These are phyloP conservation scores for Heterobasidion parviporum DNA, from an alignment of 1,284 basidiomycete genomes.

Conservation along the genomic window DNA sequence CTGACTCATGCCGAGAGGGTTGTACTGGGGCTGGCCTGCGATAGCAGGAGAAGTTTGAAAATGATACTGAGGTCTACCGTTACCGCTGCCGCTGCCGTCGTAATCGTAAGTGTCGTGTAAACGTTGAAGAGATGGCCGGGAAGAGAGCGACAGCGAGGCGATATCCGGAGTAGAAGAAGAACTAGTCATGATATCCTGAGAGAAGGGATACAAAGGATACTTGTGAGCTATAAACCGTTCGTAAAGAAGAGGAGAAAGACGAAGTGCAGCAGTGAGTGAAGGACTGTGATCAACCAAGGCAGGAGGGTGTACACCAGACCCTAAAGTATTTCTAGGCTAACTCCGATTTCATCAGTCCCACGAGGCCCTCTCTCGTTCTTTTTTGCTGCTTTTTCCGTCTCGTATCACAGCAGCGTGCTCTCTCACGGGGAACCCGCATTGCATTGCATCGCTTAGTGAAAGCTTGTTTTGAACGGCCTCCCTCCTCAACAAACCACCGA, in stretches of 20 bases:
- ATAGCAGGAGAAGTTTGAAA: slow-evolving; percentile 62
- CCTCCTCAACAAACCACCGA: no score
- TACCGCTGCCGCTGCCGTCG: slow-evolving; percentile 44
- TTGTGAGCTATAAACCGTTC: slow-evolving; percentile 2
- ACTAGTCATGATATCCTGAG: slow-evolving; percentile 53
- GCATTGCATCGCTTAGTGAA: no score
- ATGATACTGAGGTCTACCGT: slow-evolving; percentile 54
- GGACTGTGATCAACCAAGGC: background rate
- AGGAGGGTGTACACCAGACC: background rate
- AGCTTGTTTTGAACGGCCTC: no score
- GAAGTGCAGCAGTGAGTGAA: background rate
- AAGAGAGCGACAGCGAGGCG: slow-evolving; percentile 62
- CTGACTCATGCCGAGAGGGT: slow-evolving; percentile 49
- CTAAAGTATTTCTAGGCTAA: background rate
- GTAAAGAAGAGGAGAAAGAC: slow-evolving; percentile 1
- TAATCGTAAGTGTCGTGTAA: slow-evolving; percentile 81
- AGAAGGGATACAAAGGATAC: slow-evolving; percentile 1
- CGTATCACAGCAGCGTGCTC: no score
- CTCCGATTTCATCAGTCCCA: background rate
- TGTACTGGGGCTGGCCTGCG: slow-evolving; percentile 56
- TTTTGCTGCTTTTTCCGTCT: background rate
- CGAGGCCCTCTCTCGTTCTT: background rate
- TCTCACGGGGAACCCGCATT: no score
- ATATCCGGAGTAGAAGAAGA: slow-evolving; percentile 66
- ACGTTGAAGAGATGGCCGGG: slow-evolving; percentile 57